Percentiles rank a stretch among this genome's conserved stretches.
These are phyloP conservation scores for Pichia sp. DNA, from an alignment of 1,139 yeast species.

Conservation along the genomic window DNA sequence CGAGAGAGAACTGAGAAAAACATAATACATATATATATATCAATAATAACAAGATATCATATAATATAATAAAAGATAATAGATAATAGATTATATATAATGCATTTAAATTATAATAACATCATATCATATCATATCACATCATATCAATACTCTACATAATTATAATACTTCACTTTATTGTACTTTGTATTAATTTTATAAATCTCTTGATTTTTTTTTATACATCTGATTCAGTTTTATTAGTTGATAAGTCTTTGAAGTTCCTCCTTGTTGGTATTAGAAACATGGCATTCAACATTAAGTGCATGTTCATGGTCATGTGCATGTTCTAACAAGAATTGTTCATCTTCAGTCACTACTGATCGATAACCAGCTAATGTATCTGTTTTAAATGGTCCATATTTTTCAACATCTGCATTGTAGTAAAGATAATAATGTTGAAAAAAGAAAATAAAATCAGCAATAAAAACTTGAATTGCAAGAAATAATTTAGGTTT, in stretches of 20 bases:
- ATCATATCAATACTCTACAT: too few species aligned
- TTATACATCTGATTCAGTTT: too few species aligned
- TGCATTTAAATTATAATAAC: too few species aligned
- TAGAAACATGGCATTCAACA: slow-evolving; percentile 15
- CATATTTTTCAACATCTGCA: slow-evolving; percentile 19
- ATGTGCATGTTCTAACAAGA: slow-evolving; percentile 26
- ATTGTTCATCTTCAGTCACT: slow-evolving; percentile 27
- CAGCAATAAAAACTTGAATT: slow-evolving; percentile 26
- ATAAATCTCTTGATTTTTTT: too few species aligned
- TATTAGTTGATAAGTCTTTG: slow-evolving; percentile 21
- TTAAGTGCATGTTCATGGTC: slow-evolving; percentile 25
- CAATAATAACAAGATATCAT: too few species aligned
- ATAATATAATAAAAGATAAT: too few species aligned
- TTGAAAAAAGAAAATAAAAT: slow-evolving; percentile 26
- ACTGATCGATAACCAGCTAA: slow-evolving; percentile 19
- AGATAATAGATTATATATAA: too few species aligned
- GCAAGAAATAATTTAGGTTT: slow-evolving; percentile 28
- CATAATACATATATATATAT: too few species aligned
- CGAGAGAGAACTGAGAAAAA: too few species aligned
- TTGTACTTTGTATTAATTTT: too few species aligned
- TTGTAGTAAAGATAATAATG: slow-evolving; percentile 28
- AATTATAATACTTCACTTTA: too few species aligned
- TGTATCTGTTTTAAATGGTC: slow-evolving; percentile 12
- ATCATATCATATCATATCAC: too few species aligned
- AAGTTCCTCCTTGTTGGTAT: slow-evolving; percentile 23